phyloP scores from a whole-genome alignment of 257 asterid species.

The Nicotiana tabacum region DNA sequence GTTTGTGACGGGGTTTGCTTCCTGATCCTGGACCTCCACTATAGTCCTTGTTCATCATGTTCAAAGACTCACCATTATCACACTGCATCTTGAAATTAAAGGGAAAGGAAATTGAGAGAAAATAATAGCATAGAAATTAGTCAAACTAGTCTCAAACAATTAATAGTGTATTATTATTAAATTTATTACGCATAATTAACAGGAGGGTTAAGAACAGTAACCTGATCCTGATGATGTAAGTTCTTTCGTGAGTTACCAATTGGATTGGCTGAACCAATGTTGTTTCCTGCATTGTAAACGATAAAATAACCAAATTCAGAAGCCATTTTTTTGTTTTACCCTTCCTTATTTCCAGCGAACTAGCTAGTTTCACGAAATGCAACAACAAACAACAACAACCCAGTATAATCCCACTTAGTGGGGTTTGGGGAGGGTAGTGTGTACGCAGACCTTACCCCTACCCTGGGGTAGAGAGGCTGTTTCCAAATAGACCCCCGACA shows the following conservation, averaged over 20 bases:
- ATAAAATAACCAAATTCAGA: neutral
- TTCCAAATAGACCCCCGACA: no score
- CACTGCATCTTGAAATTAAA: neutral
- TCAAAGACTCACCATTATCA: slow-evolving; percentile 2
- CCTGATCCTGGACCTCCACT: neutral
- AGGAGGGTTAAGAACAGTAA: neutral
- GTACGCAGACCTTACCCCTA: no score
- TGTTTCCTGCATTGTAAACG: slow-evolving; percentile 18
- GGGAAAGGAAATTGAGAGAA: neutral
- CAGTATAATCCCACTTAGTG: no score
- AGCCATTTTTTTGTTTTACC: neutral
- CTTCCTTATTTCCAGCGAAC: neutral
- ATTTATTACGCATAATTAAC: neutral
- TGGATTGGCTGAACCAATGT: neutral
- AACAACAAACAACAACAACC: no score
- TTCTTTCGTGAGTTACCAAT: neutral
- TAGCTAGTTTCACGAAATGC: no score
- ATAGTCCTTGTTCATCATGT: slow-evolving; percentile 19
- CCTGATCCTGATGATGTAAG: slow-evolving; percentile 20
- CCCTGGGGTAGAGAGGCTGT: no score
- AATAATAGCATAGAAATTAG: neutral
- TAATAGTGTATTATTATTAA: no score
- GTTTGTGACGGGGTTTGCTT: neutral
- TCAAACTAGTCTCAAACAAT: neutral
- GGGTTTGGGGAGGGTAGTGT: no score